Evolutionary conservation across 1,139 yeast genomes (phyloP), one percentile per base, ranked within the genome.

Genomic region (Blastobotrys persicus): DNA sequence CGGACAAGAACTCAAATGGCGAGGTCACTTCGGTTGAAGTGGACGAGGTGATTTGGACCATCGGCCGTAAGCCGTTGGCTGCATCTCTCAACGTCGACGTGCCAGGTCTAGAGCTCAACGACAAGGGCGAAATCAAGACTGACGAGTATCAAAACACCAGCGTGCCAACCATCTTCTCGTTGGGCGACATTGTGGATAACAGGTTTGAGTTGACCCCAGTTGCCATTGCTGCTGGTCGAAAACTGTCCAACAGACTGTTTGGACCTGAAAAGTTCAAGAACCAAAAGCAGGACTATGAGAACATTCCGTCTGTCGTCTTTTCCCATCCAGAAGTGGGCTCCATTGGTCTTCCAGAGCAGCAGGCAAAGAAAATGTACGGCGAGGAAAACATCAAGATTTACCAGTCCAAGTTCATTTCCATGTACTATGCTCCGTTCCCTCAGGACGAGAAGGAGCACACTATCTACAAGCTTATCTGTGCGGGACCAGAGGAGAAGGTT

Each of bases 251-350:
- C 73, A 80, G 99, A 67, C 72, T 92, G 54, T 92, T 91, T 66
- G 97, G 97, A 19, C 84, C 91, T 46, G 80, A 77, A 48, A 68
- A 72, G 54, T 87, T 78, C 73, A 80, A 80, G 59, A 66, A 79
- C 46, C 77, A 78, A 56, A 88, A 89, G 66, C 87, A 87, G 67
- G 97, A 89, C 66, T 94, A 84, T 69, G 71, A 67, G 43, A 86
- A 89, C 66, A 80, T 92, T 46, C 98, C 99, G 43, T 85, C 96
- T 39, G 98, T 85, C 13, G 78, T 92, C 20, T 92, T 94, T 68
- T 83, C 97, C 2, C 99, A 92, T 69, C 99, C 99, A 28, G 98
- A 92, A 71, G 95, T 94, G 14, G 98, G 97, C 48, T 79, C 95
- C 7, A 83, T 91, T 67, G 99, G 99, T 47, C 71, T 92, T 50